phyloP scores from a whole-genome alignment of 495 filamentous ascomycete genomes.

The Penicillium steckii region DNA sequence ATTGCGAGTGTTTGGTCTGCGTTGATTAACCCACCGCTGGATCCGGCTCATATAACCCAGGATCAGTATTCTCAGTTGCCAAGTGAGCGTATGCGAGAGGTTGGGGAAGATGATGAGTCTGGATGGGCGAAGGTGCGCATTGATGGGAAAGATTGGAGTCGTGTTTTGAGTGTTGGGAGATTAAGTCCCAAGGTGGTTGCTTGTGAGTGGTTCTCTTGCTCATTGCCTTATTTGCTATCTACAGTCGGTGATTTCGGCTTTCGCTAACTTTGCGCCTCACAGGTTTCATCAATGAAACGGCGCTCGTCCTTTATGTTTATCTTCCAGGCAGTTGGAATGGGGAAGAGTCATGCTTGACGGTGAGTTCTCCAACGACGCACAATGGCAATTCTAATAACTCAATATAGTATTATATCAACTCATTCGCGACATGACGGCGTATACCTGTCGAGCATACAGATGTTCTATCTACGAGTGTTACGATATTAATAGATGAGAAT shows the following conservation, averaged over 20 bases:
- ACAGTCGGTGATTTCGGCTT: neutral
- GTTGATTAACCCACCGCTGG: constrained; percentile 79
- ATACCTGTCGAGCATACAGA: too few relatives aligned
- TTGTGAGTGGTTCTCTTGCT: constrained; percentile 52
- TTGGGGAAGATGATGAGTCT: constrained; percentile 53
- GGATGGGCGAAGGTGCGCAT: constrained; percentile 85
- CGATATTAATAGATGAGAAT: neutral
- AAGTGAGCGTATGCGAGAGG: constrained; percentile 62
- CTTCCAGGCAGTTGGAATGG: constrained; percentile 67
- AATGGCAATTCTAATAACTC: neutral
- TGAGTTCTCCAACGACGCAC: constrained; percentile 32
- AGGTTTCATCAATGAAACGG: constrained; percentile 73
- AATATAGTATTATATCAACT: constrained; percentile 61
- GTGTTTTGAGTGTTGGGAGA: constrained; percentile 83
- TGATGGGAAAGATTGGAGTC: constrained; percentile 89
- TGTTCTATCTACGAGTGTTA: neutral
- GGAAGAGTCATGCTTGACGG: constrained; percentile 79
- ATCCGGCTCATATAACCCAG: constrained; percentile 67
- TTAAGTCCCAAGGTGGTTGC: constrained; percentile 89
- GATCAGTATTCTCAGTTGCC: constrained; percentile 67
- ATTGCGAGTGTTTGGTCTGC: constrained; percentile 82
- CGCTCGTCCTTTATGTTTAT: constrained; percentile 90
- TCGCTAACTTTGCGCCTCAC: neutral
- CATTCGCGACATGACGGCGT: constrained; percentile 35
- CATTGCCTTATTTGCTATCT: neutral